Evolutionary conservation across 129 eudicot genomes (phyloP).

Genomic region (Heracleum sosnowskyi): DNA sequence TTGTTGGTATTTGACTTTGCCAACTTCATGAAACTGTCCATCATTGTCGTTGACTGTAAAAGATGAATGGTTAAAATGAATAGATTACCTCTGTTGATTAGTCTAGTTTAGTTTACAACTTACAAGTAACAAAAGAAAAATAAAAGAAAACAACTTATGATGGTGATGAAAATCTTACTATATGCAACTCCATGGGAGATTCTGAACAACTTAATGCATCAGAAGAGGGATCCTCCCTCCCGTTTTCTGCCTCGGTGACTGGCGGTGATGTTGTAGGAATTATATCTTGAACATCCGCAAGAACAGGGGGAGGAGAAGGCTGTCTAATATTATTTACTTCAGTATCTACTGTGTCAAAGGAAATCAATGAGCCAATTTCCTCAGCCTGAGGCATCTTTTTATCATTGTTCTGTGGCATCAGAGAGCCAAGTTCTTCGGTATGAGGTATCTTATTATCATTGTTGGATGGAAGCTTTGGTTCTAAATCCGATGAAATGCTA

Average conservation of each 20-base stretch:
- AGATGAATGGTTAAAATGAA: conserved; percentile 6
- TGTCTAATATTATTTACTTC: conserved; percentile 57
- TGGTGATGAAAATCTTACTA: conserved; percentile 39
- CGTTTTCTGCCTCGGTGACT: conserved; percentile 27
- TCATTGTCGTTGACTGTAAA: conserved; percentile 73
- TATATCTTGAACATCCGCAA: conserved; percentile 88
- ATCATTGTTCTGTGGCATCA: conserved; percentile 37
- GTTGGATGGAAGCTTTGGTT: conserved; percentile 24
- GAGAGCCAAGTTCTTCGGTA: conserved; percentile 50
- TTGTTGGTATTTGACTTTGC: conserved; percentile 84
- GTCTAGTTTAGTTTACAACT: not conserved
- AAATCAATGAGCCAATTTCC: conserved; percentile 69
- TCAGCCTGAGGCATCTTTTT: conserved; percentile 25
- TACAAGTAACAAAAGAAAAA: not conserved
- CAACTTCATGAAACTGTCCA: conserved; percentile 86
- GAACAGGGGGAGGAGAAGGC: conserved; percentile 91
- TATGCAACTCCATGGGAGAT: conserved; percentile 80
- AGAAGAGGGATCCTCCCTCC: conserved; percentile 28
- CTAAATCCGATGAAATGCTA: conserved; percentile 26
- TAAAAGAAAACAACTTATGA: not conserved
- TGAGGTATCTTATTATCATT: conserved; percentile 26
- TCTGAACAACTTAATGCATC: conserved; percentile 56
- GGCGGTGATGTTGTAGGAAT: conserved; percentile 37
- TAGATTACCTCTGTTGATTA: not conserved
- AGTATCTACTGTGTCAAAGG: conserved; percentile 65